Evolutionary conservation across 129 eudicot genomes (phyloP).

Genomic region (Pulicaria dysenterica): DNA sequence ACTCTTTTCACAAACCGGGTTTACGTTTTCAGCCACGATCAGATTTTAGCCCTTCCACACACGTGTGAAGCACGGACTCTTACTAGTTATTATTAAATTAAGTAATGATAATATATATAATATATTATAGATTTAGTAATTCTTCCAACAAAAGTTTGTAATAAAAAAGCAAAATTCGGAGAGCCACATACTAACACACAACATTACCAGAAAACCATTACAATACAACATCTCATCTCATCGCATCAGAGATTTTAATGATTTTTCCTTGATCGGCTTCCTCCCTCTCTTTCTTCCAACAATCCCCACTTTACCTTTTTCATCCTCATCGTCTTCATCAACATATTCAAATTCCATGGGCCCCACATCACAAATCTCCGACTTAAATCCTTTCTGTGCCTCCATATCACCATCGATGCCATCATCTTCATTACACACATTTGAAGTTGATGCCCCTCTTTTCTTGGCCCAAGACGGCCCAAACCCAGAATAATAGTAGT

Average conservation of each 20-base stretch:
- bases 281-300: slow-evolving; percentile 35
- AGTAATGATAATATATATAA: too few species aligned
- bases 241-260: slow-evolving; percentile 71
- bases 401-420: neutral
- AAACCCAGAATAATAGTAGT: slow-evolving; percentile 77
- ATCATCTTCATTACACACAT: neutral
- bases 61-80: too few species aligned
- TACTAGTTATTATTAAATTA: too few species aligned
- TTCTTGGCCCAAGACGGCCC: slow-evolving; percentile 88
- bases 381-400: slow-evolving; percentile 4
- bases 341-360: slow-evolving; percentile 32
- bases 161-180: too few species aligned
- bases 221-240: neutral
- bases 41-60: too few species aligned
- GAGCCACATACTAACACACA: too few species aligned
- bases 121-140: too few species aligned
- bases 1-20: too few species aligned
- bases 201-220: neutral
- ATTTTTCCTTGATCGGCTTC: slow-evolving; percentile 73
- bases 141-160: too few species aligned
- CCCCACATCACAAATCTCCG: neutral
- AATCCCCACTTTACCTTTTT: slow-evolving; percentile 16
- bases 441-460: slow-evolving; percentile 33
- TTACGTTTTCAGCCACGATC: too few species aligned
- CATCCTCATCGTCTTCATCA: neutral